Base-by-base conservation (phyloP, 495 filamentous ascomycete genomes). In the Clavariopsis aquatica region DNA sequence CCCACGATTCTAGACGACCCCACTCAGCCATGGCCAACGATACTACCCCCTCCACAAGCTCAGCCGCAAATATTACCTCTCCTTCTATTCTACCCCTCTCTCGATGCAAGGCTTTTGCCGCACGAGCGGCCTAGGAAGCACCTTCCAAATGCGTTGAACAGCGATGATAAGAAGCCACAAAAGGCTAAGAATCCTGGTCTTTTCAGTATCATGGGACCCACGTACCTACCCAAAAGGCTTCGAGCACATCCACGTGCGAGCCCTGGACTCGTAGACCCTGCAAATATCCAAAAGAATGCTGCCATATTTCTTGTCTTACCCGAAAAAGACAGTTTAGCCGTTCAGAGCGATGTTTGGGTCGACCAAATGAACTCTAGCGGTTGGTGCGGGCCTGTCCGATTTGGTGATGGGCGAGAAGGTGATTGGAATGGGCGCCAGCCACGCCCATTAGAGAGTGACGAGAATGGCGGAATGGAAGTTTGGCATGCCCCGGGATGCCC, bases 251-350 rank as follows among this genome's bases (percentile, higher is more conserved):
- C 62, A 0, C 64, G 65, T 10, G 69, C 69, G 19, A 66, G 66
- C 19, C 74, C 74, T 4, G 74, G 74, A 3, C 64, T 76, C 17
- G 66, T 60, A 6, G 62, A 71, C 53, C 66, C 66, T 8, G 46
- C 62, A 3, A 51, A 61, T 24, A 47, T 76, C 27, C 70, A 75
- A 46, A 53, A 53, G 54, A 63, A 71, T 12, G 73, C 73, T 15
- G 62, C 69, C 29, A 69, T 74, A n/a, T 66, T 75, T 15, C 70
- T 76, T 5, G 71, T 75, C 20, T 60, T 76, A n/a, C 69, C 72
- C 4, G 74, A 71, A 46, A 62, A 71, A 12, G 74, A 76, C 60
- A 71, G 52, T 12, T 43, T 76, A 12, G 71, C 72, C 29, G 72
- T 73, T 23, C 74, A 76, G 51, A 72, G 70, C 54, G 70, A 75